Evolutionary conservation across 208 protist species (phyloP).

Genomic region (Novymonas esmeraldas): DNA sequence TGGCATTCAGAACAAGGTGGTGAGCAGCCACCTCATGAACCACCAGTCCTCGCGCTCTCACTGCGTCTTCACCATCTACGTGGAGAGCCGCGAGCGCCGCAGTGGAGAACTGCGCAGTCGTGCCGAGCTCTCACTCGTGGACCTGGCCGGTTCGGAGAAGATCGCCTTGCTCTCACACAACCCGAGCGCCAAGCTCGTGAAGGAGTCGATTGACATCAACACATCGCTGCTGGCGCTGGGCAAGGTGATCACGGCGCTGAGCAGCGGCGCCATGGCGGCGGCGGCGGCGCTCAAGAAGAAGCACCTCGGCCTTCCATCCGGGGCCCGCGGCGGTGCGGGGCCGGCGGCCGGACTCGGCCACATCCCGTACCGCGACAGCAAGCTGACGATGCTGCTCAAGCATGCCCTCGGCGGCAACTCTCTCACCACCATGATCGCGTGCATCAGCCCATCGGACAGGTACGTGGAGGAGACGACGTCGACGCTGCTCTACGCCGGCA

Average conservation of each 20-base stretch:
- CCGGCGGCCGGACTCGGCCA: conserved; percentile 27
- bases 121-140: conserved; percentile 88
- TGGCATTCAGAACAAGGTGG: conserved; percentile 75
- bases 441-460: conserved; percentile 79
- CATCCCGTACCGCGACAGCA: conserved; percentile 92
- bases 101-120: conserved; percentile 43
- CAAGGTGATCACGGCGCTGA: conserved; percentile 92
- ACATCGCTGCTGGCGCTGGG: conserved; percentile 88
- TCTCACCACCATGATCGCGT: conserved; percentile 93
- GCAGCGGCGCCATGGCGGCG: conserved; percentile 7
- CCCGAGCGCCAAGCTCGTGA: conserved; percentile 56
- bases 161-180: conserved; percentile 54
- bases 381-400: conserved; percentile 89
- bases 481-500: conserved; percentile 90
- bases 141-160: conserved; percentile 93
- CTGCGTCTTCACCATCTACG: conserved; percentile 89
- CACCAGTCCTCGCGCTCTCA: conserved; percentile 92
- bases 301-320: background rate
- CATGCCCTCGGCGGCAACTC: conserved; percentile 90
- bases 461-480: conserved; percentile 91
- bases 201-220: conserved; percentile 94
- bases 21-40: conserved; percentile 89
- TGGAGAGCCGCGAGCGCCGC: conserved; percentile 46
- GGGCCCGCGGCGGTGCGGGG: background rate
- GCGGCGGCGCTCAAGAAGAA: background rate